Evolutionary conservation across 2,329 filamentous ascomycete genomes (phyloP).

Genomic region (Colletotrichum tanaceti): DNA sequence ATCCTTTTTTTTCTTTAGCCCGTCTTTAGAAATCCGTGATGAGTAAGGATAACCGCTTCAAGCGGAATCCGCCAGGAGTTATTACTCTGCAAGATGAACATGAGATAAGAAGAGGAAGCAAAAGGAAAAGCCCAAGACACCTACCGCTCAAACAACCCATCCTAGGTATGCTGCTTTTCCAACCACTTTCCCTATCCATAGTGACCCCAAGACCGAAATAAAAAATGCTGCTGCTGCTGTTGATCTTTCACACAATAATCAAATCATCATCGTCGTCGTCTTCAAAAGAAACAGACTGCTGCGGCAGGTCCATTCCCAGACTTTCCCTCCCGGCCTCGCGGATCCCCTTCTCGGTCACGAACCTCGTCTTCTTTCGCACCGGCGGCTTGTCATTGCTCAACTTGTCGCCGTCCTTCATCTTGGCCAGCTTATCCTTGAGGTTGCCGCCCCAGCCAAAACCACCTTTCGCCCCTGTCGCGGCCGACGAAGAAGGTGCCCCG

Average conservation of each 20-base stretch:
- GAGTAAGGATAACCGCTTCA: slow-evolving; percentile 15
- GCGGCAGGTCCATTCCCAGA: slow-evolving; percentile 64
- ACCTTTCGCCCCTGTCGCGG: slow-evolving; percentile 44
- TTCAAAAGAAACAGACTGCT: slow-evolving; percentile 41
- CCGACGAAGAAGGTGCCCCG: slow-evolving; percentile 40
- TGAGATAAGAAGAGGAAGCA: too few relatives aligned
- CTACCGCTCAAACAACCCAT: slow-evolving; percentile 3
- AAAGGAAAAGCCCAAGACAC: slow-evolving; percentile 11
- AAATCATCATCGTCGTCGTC: slow-evolving; percentile 64
- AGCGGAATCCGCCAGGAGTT: slow-evolving; percentile 29
- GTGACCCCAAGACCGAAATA: slow-evolving; percentile 7
- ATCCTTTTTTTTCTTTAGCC: background rate
- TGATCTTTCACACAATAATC: slow-evolving; percentile 50
- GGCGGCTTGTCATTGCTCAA: slow-evolving; percentile 53
- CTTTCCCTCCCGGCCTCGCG: slow-evolving; percentile 81
- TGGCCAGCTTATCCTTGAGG: slow-evolving; percentile 66
- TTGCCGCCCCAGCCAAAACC: slow-evolving; percentile 68
- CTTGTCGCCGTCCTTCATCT: slow-evolving; percentile 72
- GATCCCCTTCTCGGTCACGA: slow-evolving; percentile 82
- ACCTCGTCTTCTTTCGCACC: slow-evolving; percentile 80
- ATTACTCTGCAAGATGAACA: background rate
- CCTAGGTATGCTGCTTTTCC: background rate
- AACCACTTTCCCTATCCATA: background rate
- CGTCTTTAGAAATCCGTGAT: slow-evolving; percentile 11
- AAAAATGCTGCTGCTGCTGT: background rate